These are phyloP conservation scores for Eucalyptus erythrocorys DNA, from an alignment of 345 rosid species.

Conservation along the genomic window DNA sequence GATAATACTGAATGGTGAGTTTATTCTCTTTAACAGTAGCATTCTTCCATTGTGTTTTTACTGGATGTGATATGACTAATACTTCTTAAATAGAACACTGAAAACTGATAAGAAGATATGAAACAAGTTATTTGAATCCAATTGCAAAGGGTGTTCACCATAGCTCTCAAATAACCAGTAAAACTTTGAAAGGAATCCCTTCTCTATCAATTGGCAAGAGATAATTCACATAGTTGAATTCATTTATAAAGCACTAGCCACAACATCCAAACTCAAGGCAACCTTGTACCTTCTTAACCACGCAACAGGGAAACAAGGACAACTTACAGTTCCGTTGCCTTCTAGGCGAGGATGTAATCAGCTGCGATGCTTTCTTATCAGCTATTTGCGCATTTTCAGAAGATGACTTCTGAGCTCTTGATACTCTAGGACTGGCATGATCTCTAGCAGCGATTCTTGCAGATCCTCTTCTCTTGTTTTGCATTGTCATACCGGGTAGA, in stretches of 20 bases:
- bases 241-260: background rate
- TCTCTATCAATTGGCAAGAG: background rate
- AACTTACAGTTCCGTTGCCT: constrained; percentile 36
- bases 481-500: constrained; percentile 18
- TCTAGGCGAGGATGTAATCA: constrained; percentile 60
- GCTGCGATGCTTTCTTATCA: constrained; percentile 35
- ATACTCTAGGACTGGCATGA: constrained; percentile 27
- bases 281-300: background rate
- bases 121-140: background rate
- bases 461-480: constrained; percentile 38
- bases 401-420: constrained; percentile 36
- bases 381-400: constrained; percentile 36
- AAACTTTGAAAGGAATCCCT: background rate
- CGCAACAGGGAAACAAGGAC: background rate
- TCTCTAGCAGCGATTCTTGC: constrained; percentile 42
- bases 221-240: background rate
- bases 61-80: background rate
- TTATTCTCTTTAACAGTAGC: background rate
- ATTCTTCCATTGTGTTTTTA: background rate
- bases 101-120: background rate
- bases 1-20: background rate
- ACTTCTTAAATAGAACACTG: background rate
- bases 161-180: background rate
- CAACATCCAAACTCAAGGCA: background rate
- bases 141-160: background rate